phyloP scores from a whole-genome alignment of 2,329 filamentous ascomycete genomes.

The Phaeophleospora eucalypticola region DNA sequence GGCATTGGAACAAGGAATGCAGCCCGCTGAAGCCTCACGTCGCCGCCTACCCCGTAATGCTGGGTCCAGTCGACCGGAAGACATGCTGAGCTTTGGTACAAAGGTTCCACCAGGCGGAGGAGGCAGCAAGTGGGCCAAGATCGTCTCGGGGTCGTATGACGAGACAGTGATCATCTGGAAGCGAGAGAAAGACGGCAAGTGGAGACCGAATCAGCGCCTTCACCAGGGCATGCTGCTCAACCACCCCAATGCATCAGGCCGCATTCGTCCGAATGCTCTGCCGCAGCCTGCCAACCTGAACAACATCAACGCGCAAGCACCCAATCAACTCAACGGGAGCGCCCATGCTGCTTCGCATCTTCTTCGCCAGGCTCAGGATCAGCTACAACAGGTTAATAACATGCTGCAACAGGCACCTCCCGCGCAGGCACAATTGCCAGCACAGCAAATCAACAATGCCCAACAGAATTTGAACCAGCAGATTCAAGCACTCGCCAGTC shows the following conservation, averaged over 20 bases:
- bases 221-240: conserved; percentile 26
- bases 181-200: conserved; percentile 67
- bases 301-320: conserved; percentile 10
- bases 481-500: conserved; percentile 12
- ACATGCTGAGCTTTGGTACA: conserved; percentile 75
- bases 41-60: conserved; percentile 52
- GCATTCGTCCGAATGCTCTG: conserved; percentile 7
- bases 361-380: conserved; percentile 19
- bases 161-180: conserved; percentile 95
- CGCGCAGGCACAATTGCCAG: conserved; percentile 5
- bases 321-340: conserved; percentile 8
- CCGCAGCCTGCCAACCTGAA: conserved; percentile 11
- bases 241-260: conserved; percentile 4
- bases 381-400: conserved; percentile 16
- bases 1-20: conserved; percentile 47
- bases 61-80: conserved; percentile 68
- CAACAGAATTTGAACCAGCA: conserved; percentile 15
- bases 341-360: conserved; percentile 17
- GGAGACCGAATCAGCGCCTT: conserved; percentile 68
- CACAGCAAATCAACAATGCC: conserved; percentile 13
- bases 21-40: conserved; percentile 30
- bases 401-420: conserved; percentile 12
- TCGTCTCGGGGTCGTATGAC: conserved; percentile 95
- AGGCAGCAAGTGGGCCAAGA: conserved; percentile 83
- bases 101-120: conserved; percentile 88